phyloP scores from a whole-genome alignment of 441 rosid species.

The Jatropha podagrica region DNA sequence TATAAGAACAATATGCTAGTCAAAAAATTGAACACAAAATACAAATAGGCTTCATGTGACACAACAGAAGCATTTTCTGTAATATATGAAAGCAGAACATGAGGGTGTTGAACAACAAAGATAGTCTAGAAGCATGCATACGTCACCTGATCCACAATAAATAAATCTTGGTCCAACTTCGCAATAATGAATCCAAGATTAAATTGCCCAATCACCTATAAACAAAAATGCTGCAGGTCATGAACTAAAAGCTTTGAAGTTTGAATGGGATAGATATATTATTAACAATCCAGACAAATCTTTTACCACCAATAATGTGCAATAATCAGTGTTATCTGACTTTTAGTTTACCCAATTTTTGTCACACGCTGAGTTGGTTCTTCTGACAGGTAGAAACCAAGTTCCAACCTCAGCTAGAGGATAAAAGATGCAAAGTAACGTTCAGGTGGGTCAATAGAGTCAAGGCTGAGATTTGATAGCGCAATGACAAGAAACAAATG shows the following conservation, averaged over 20 bases:
- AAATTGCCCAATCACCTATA: conserved; percentile 93
- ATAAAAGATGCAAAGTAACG: conserved; percentile 6
- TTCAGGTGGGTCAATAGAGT: conserved; percentile 16
- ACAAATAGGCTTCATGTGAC: no score
- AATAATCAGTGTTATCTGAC: not conserved
- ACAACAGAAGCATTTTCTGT: conserved; percentile 1
- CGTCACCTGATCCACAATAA: conserved; percentile 96
- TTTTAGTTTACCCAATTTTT: conserved; percentile 1
- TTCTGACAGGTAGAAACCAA: conserved; percentile 4
- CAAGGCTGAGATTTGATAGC: not conserved
- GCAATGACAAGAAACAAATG: conserved; percentile 4
- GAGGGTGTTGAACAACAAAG: conserved; percentile 17
- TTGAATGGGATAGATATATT: not conserved
- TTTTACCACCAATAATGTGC: not conserved
- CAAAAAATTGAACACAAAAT: conserved; percentile 10
- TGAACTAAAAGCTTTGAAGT: not conserved
- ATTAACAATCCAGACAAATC: not conserved
- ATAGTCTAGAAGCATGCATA: conserved; percentile 17
- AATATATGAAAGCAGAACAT: conserved; percentile 6
- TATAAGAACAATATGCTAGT: not conserved
- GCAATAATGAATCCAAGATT: conserved; percentile 97
- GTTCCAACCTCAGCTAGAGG: conserved; percentile 11
- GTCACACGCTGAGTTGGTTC: not conserved
- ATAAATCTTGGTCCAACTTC: conserved; percentile 84
- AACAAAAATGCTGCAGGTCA: conserved; percentile 22